Base-by-base conservation (phyloP, 768 basidiomycete species). In the Rhizopogon vinicolor region DNA sequence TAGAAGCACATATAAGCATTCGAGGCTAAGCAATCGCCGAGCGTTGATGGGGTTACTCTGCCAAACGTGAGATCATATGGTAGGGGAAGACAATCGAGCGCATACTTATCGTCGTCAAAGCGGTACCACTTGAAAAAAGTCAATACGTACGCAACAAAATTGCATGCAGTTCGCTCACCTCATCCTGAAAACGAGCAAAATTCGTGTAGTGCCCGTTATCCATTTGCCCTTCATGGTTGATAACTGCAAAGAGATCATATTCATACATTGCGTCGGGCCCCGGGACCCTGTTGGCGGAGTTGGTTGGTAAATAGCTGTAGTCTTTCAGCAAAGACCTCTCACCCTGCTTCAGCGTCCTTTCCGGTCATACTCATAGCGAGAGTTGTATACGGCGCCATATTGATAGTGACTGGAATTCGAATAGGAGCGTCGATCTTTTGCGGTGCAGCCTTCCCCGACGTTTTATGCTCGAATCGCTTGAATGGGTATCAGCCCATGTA, bases 1-100 rank as follows among this genome's bases (percentile, higher is more conserved):
- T 96, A 97, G 74, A 95, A 94, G 59, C 92, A 91, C 93, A 96
- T 95, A 69, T 96, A 96, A 5, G 91, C 87, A 48, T 83, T 78
- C 18, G 92, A 91, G 48, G 69, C 74, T 41, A 94, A 76, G 53
- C 87, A 89, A 1, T 80, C 79, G 7, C 79, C 76, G 19, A 94
- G 76, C 25, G 76, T 86, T 10, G 92, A 83, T 19, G 78, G 80
- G 0, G 85, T 85, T 9, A 95, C 91, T 70, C 87, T 89, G 63
- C 22, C 45, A 39, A 52, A 43, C 49, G 14, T 54, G 45, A 53
- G 54, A 53, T 51, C 43, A 37, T 40, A 53, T 28, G 50, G 51
- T 42, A 50, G 25, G 54, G 51, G 48, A 51, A 43, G 41, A 37
- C 53, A 31, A 33, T 51, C 25, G 19, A 45, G 52, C 37, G 67